Base-by-base conservation (phyloP, 2,329 filamentous ascomycete genomes). In the Rachicladosporium sp. region DNA sequence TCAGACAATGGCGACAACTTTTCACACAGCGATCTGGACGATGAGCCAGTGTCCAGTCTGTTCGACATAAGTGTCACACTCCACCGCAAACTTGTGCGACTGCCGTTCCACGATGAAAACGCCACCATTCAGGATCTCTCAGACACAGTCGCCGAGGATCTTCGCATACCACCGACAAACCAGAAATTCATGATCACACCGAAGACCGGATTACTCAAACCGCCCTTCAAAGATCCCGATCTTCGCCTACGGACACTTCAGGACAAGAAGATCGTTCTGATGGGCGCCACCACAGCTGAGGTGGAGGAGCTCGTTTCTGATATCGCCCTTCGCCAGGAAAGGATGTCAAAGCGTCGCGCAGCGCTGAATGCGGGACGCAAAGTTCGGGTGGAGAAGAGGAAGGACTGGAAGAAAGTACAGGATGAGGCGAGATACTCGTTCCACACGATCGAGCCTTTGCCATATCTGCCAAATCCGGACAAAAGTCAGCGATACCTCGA, bases 351-450 rank as follows among this genome's bases (percentile, higher is more conserved):
- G 10, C 56, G 58, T 36, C 60, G 62, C 31, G 49, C 58, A 33
- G 59, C 63, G 8, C 56, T 64, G 6, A 53, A 57, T 19, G 53
- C 62, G 3, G 63, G 56, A 39, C 65, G 63, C 43, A 54, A 54
- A 40, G 50, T 56, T 29, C 52, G 56, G 35, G 49, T 52, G 1
- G 45, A 42, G 42, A 50, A 49, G 51, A 51, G 62, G 58, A 37
- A 59, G 45, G 68, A 65, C 55, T 56, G 63, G 58, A 67, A 66
- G 49, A 67, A 64, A 31, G 56, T 63, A 2, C 63, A 68, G 54
- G 75, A 76, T n/a, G 73, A 80, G 43, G 66, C 69, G 12, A 69
- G 68, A 43, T 94, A 93, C 64, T 93, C 83, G 0, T 98, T 98
- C 63, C 72, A 80, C 46, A 74, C 76, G 1, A 68, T 96, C 1